These are phyloP conservation scores for Candida krabiensis DNA, from an alignment of 805 yeast genomes.

Conservation along the genomic window DNA sequence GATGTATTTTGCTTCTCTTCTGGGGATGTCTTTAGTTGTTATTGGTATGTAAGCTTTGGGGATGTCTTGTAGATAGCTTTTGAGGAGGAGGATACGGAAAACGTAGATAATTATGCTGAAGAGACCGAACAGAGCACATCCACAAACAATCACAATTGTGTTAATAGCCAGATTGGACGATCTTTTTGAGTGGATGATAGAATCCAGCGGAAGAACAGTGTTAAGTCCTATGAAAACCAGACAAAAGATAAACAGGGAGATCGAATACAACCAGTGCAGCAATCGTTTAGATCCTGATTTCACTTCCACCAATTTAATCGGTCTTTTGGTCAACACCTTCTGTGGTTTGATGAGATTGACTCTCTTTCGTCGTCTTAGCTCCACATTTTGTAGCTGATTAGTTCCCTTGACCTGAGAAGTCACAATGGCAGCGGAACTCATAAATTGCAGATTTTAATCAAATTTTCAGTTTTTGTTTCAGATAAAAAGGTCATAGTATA, in stretches of 20 bases:
- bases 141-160: slow-evolving; percentile 75
- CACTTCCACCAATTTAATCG: slow-evolving; percentile 14
- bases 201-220: slow-evolving; percentile 77
- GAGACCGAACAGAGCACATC: slow-evolving; percentile 60
- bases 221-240: slow-evolving; percentile 54
- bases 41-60: slow-evolving; percentile 78
- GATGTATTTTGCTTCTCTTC: slow-evolving; percentile 41
- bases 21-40: slow-evolving; percentile 58
- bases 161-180: slow-evolving; percentile 67
- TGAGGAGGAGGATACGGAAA: slow-evolving; percentile 56
- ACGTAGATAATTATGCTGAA: slow-evolving; percentile 51
- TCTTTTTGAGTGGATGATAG: slow-evolving; percentile 57
- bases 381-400: not conserved
- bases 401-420: not conserved
- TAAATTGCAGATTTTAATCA: slow-evolving; percentile 1
- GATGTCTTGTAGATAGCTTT: slow-evolving; percentile 66
- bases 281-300: slow-evolving; percentile 21
- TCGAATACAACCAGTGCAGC: slow-evolving; percentile 44
- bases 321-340: slow-evolving; percentile 10
- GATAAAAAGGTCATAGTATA: too few species aligned
- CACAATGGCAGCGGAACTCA: too few species aligned
- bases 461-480: not conserved
- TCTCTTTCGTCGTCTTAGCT: slow-evolving; percentile 10
- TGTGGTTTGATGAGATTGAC: slow-evolving; percentile 7
- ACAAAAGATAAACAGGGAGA: slow-evolving; percentile 42